phyloP scores from a whole-genome alignment of 805 yeast species.

The Suhomyces sp. region DNA sequence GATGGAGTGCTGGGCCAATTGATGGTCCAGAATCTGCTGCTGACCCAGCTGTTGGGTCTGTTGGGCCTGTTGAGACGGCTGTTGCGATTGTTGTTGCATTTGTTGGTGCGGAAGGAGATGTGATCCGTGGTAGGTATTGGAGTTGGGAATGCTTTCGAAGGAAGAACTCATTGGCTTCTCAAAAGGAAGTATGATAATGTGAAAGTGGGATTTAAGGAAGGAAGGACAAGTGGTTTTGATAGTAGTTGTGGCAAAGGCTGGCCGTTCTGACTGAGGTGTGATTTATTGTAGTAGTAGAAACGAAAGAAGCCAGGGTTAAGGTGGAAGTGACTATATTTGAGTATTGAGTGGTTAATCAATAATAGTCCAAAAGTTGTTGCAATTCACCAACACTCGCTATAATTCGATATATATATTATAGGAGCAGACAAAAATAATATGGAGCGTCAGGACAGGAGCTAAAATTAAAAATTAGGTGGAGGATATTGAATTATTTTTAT shows the following conservation, averaged over 20 bases:
- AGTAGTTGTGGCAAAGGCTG: too few relatives aligned
- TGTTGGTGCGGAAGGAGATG: constrained; percentile 9
- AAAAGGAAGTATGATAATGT: too few relatives aligned
- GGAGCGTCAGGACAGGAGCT: constrained; percentile 3
- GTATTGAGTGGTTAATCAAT: too few relatives aligned
- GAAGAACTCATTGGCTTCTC: too few relatives aligned
- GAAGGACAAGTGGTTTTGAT: too few relatives aligned
- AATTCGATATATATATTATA: constrained; percentile 2
- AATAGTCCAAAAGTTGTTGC: too few relatives aligned
- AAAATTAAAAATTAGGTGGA: constrained; percentile 1
- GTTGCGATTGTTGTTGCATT: constrained; percentile 9
- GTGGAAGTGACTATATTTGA: too few relatives aligned
- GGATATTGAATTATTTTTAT: constrained; percentile 7
- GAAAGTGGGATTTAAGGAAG: too few relatives aligned
- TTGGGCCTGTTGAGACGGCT: constrained; percentile 7
- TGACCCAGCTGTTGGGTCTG: constrained; percentile 8
- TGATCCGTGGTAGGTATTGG: constrained; percentile 5
- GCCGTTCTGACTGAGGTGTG: too few relatives aligned
- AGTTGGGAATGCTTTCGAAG: too few relatives aligned
- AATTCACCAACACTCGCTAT: not conserved
- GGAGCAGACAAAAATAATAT: constrained; percentile 2
- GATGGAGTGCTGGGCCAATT: constrained; percentile 7
- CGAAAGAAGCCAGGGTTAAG: too few relatives aligned
- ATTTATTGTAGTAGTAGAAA: too few relatives aligned
- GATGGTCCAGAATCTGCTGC: constrained; percentile 6